A percentile compares a stretch with the other conserved stretches of the same genome.
These are phyloP conservation scores for Fraxinus angustifolia DNA, from an alignment of 305 asterid species.

Conservation along the genomic window DNA sequence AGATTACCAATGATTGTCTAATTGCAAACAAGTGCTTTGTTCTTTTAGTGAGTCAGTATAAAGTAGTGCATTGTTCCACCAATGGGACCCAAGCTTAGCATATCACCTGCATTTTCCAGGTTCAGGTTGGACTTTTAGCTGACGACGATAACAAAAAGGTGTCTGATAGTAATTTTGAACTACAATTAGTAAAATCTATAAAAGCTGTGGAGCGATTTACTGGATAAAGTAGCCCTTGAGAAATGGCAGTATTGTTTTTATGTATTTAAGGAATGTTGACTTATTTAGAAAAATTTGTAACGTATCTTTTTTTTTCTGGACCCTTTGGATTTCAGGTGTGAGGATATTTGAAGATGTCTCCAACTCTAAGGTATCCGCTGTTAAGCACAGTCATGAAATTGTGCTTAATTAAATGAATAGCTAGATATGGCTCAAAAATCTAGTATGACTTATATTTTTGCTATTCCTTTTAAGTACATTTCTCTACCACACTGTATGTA, in stretches of 20 bases:
- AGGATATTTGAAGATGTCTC: conserved; percentile 90
- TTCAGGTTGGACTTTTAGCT: conserved; percentile 5
- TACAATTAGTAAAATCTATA: conserved; percentile 6
- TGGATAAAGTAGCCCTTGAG: background rate
- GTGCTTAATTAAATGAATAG: conserved; percentile 12
- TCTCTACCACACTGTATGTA: background rate
- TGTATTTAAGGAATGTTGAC: conserved; percentile 11
- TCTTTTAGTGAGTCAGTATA: background rate
- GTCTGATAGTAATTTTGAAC: conserved; percentile 6
- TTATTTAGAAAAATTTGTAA: conserved; percentile 14
- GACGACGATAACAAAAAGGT: background rate
- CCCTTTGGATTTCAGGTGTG: conserved; percentile 64
- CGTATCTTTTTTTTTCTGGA: conserved; percentile 25
- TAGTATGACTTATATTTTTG: conserved; percentile 5
- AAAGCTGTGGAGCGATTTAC: conserved; percentile 11
- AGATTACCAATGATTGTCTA: background rate
- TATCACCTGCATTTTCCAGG: conserved; percentile 9
- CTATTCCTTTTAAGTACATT: background rate
- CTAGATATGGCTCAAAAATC: conserved; percentile 1
- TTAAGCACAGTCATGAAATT: conserved; percentile 14
- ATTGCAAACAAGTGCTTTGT: background rate
- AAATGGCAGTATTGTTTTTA: background rate
- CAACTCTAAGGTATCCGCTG: conserved; percentile 58
- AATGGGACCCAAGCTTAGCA: conserved; percentile 1
- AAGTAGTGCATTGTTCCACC: conserved; percentile 4